These are phyloP conservation scores for Saccharomycopsis guyanensis DNA, from an alignment of 805 yeast species.

Conservation along the genomic window DNA sequence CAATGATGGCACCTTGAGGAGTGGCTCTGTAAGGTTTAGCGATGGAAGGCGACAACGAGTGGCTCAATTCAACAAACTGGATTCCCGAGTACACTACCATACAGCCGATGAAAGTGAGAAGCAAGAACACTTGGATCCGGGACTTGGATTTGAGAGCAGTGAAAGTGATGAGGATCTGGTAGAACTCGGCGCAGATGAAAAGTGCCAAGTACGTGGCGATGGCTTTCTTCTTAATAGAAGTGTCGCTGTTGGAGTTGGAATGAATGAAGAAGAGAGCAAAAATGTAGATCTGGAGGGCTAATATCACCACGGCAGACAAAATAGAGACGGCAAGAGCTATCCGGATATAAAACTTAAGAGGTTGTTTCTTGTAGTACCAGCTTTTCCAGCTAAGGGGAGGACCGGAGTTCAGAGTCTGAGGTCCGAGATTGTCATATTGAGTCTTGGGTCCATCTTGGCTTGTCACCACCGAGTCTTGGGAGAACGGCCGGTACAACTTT, in stretches of 20 bases:
- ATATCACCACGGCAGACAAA: constrained; percentile 29
- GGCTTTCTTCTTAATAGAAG: constrained; percentile 22
- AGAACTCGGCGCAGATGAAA: constrained; percentile 35
- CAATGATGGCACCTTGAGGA: constrained; percentile 31
- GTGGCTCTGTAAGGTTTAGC: constrained; percentile 26
- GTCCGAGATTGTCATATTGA: not conserved
- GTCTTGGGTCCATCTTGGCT: not conserved
- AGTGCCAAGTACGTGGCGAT: constrained; percentile 28
- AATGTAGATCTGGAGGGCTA: constrained; percentile 31
- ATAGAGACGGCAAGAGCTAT: constrained; percentile 29
- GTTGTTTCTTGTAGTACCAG: not conserved
- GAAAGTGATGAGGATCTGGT: constrained; percentile 30
- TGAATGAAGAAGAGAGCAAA: constrained; percentile 32
- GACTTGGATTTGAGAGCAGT: constrained; percentile 31
- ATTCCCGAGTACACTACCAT: constrained; percentile 37
- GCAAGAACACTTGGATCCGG: constrained; percentile 30
- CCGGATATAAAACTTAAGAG: constrained; percentile 6
- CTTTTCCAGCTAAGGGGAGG: not conserved
- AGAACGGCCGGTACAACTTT: not conserved
- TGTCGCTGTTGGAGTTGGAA: constrained; percentile 17
- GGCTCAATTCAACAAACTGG: constrained; percentile 31
- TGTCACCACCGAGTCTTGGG: not conserved
- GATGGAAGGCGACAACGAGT: constrained; percentile 22
- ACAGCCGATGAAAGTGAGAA: constrained; percentile 31
- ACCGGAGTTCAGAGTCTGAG: not conserved